Evolutionary conservation across 768 basidiomycete genomes (phyloP).

Genomic region (Boletellus ananas): DNA sequence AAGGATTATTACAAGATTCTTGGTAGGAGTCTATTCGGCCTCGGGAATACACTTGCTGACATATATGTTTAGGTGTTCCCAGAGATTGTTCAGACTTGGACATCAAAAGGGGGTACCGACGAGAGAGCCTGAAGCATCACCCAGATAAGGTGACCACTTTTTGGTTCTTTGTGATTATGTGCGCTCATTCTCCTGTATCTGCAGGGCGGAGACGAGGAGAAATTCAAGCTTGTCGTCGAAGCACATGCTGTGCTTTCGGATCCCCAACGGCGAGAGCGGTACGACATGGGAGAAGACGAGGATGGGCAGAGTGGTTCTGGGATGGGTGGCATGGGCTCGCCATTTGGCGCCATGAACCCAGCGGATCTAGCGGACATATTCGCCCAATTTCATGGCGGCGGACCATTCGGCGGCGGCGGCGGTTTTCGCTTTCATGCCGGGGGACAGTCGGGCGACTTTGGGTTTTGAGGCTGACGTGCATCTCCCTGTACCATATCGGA

Average conservation of each 20-base stretch:
- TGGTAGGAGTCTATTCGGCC: slow-evolving; percentile 21
- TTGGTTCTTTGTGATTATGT: neutral
- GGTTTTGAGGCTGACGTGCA: slow-evolving; percentile 8
- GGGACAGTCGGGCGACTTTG: slow-evolving; percentile 14
- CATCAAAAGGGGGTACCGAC: slow-evolving; percentile 89
- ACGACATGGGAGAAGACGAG: slow-evolving; percentile 81
- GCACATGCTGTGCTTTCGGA: slow-evolving; percentile 82
- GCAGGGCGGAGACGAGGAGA: slow-evolving; percentile 91
- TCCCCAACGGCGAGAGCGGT: slow-evolving; percentile 63
- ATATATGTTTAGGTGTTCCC: slow-evolving; percentile 29
- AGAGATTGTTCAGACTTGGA: slow-evolving; percentile 64
- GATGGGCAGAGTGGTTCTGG: slow-evolving; percentile 54
- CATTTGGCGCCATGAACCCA: slow-evolving; percentile 37
- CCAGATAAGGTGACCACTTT: slow-evolving; percentile 65
- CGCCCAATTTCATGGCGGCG: slow-evolving; percentile 54
- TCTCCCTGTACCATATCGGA: neutral
- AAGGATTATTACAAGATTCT: slow-evolving; percentile 89
- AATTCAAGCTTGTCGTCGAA: slow-evolving; percentile 88
- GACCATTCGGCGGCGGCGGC: slow-evolving; percentile 28
- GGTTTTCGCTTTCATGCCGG: slow-evolving; percentile 30
- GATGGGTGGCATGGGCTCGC: slow-evolving; percentile 43
- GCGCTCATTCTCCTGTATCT: slow-evolving; percentile 8
- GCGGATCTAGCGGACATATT: slow-evolving; percentile 63
- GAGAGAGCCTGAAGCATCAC: slow-evolving; percentile 81
- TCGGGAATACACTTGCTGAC: neutral